Conservation (phyloP, 2,329 filamentous ascomycete species). For the Neofusicoccum kwambonambiense region DNA sequence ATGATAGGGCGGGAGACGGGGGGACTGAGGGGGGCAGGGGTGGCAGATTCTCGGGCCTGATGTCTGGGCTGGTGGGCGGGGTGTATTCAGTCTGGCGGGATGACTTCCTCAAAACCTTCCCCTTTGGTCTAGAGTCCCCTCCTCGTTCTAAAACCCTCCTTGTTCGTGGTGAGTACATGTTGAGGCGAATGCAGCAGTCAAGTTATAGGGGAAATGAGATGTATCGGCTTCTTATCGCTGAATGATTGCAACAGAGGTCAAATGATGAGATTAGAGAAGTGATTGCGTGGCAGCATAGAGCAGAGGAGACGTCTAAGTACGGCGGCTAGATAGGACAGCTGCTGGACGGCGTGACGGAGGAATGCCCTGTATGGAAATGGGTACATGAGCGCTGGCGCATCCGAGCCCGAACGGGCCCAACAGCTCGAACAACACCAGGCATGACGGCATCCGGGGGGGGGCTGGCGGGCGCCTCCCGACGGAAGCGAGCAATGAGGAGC, state of each 20-base stretch:
- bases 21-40: slow-evolving; percentile 7
- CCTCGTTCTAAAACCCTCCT: slow-evolving; percentile 12
- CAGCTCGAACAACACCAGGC: background rate
- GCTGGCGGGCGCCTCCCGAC: background rate
- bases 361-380: slow-evolving; percentile 4
- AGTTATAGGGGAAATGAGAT: slow-evolving; percentile 19
- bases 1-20: slow-evolving; percentile 9
- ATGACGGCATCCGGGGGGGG: slow-evolving; percentile 11
- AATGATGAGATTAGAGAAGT: slow-evolving; percentile 18
- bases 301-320: slow-evolving; percentile 17
- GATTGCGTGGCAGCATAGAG: slow-evolving; percentile 38
- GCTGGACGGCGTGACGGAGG: background rate
- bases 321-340: background rate
- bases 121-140: slow-evolving; percentile 14
- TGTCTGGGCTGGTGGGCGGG: slow-evolving; percentile 13
- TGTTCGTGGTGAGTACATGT: slow-evolving; percentile 16
- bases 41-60: slow-evolving; percentile 15
- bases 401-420: background rate
- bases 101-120: slow-evolving; percentile 10
- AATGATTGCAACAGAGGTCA: background rate
- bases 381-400: slow-evolving; percentile 10
- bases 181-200: background rate
- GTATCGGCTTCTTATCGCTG: slow-evolving; percentile 1
- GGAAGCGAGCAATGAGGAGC: slow-evolving; percentile 14
- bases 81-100: slow-evolving; percentile 15